Base-by-base conservation (phyloP, 305 asterid species). In the Lippia alba region DNA sequence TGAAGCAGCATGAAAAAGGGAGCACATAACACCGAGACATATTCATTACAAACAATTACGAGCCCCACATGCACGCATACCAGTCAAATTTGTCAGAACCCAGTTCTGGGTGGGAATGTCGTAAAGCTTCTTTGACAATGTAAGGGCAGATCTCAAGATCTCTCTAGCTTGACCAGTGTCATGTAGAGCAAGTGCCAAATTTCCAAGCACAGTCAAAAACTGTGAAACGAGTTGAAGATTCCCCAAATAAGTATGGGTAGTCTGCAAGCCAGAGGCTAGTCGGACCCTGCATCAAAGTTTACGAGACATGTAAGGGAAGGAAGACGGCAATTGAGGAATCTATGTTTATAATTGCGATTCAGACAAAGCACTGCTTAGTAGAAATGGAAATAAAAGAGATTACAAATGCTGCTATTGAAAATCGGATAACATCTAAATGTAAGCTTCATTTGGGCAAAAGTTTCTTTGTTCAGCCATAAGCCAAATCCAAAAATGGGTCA, bases 191-290 rank as follows among this genome's bases (percentile, higher is more conserved):
- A 94, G 94, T 62, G 97, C 97, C 82, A 94, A 80, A 80, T 73
- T 88, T 62, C 97, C 99, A 48, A 94, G 80, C 56, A 93, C 93
- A 9, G 94, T 90, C 84, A 91, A 70, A 84, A 90, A 94, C 85
- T 91, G 97, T 16, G 99, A 91, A 83, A 91, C 97, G n/a, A 94
- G 96, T 83, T 94, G 99, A 79, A 91, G 92, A 81, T 92, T 94
- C 72, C 97, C 99, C 82, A 90, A 76, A 76, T 75, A 78, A 63
- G 85, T 83, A 72, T 94, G 97, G 17, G 99, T 90, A 18, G 84
- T 90, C 84, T 94, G 99, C 90, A 94, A 86, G 69, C 97, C 99
- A 56, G 96, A 77, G 58, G 99, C 99, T 60, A 94, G 83, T 64
- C 91, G 90, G 72, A 79, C 64, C 75, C 99, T 92, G 94, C 82